phyloP scores from a whole-genome alignment of 495 filamentous ascomycete genomes.

The Chaetomium fimeti region DNA sequence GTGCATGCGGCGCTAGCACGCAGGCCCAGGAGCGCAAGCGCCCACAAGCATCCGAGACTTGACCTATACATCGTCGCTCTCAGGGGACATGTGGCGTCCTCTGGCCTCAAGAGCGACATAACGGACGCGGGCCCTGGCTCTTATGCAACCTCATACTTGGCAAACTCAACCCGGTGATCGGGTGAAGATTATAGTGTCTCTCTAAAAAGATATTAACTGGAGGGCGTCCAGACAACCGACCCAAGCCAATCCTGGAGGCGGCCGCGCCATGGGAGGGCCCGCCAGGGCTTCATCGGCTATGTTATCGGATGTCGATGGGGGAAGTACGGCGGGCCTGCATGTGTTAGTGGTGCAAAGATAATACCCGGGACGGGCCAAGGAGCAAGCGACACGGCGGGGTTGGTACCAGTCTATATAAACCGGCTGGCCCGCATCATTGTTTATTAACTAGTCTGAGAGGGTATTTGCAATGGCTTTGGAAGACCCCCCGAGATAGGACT shows the following conservation, averaged over 20 bases:
- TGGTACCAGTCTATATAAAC: not conserved
- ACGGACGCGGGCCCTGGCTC: not conserved
- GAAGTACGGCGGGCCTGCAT: conserved; percentile 15
- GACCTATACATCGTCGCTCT: conserved; percentile 23
- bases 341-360: not conserved
- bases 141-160: not conserved
- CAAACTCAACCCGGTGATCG: not conserved
- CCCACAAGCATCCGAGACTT: conserved; percentile 26
- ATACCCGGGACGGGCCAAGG: conserved; percentile 17
- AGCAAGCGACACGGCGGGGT: conserved; percentile 6
- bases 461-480: not conserved
- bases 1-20: conserved; percentile 38
- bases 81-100: not conserved
- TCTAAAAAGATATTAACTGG: not conserved
- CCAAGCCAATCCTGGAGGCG: not conserved
- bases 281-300: not conserved
- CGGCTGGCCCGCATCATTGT: not conserved
- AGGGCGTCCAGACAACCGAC: not conserved
- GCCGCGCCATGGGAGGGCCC: not conserved
- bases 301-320: conserved; percentile 27
- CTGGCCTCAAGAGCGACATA: not conserved
- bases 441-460: not conserved
- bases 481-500: no score
- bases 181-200: not conserved
- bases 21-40: conserved; percentile 29